phyloP scores from a whole-genome alignment of 257 asterid species.

The Solanum gandarillasii region DNA sequence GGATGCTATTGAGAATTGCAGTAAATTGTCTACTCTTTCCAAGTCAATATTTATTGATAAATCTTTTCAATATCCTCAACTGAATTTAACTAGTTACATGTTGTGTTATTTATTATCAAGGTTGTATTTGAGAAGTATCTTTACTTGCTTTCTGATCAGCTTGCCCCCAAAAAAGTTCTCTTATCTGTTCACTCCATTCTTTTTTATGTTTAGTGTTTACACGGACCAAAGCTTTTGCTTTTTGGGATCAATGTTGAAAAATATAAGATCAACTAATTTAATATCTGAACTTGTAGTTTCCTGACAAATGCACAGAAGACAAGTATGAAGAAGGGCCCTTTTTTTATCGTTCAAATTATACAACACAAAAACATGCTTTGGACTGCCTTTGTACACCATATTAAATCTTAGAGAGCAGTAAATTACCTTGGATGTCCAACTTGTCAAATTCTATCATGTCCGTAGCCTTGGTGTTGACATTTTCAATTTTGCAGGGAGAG shows the following conservation, averaged over 20 bases:
- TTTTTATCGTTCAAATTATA: neutral
- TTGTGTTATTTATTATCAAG: neutral
- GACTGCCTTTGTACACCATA: neutral
- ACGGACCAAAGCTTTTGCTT: neutral
- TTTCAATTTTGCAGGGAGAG: constrained; percentile 67
- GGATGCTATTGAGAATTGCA: neutral
- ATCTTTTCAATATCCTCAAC: neutral
- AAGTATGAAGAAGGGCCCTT: neutral
- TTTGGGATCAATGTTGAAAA: neutral
- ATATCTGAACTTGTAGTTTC: neutral
- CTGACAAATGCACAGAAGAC: neutral
- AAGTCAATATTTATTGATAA: neutral
- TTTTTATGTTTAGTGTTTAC: neutral
- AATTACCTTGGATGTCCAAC: neutral
- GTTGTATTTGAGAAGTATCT: neutral
- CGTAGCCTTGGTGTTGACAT: neutral
- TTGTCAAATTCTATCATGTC: neutral
- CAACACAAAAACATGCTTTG: neutral
- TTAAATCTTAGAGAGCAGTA: neutral
- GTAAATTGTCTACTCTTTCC: neutral
- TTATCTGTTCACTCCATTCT: neutral
- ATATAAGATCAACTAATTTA: neutral
- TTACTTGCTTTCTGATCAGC: neutral
- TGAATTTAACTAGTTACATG: neutral
- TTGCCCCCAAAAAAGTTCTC: neutral